Percentiles rank a stretch among this genome's conserved stretches.
Evolutionary conservation across 139 green algal species (phyloP).

Genomic region (Nannochloris sp.): DNA sequence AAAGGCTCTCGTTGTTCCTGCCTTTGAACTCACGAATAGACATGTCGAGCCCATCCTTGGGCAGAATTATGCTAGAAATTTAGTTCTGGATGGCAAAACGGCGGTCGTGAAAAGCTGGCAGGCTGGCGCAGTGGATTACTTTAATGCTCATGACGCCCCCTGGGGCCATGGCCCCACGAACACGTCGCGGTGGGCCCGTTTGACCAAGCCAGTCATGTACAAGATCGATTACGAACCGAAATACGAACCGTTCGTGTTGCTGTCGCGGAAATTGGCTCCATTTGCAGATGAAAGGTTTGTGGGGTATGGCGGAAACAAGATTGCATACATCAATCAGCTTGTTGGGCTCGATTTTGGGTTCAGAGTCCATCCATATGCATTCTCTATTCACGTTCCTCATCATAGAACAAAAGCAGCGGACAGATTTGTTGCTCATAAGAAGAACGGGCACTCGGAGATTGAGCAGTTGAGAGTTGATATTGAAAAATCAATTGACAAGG

Average conservation of each 20-base stretch:
- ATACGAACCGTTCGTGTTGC: conserved; percentile 8
- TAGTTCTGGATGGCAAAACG: conserved; percentile 6
- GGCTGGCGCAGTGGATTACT: conserved; percentile 8
- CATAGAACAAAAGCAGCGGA: conserved; percentile 6
- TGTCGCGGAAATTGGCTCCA: conserved; percentile 1
- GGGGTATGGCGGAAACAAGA: conserved; percentile 9
- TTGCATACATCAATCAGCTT: conserved; percentile 15
- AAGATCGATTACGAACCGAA: neutral
- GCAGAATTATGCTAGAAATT: conserved; percentile 5
- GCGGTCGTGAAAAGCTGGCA: neutral
- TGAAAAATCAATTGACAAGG: neutral
- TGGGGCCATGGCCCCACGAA: conserved; percentile 13
- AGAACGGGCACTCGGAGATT: conserved; percentile 6
- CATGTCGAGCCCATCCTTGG: neutral
- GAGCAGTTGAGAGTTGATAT: conserved; percentile 1
- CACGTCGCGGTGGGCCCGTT: conserved; percentile 5
- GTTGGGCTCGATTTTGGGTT: conserved; percentile 4
- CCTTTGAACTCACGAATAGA: conserved; percentile 7
- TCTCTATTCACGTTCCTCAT: conserved; percentile 8
- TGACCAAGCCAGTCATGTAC: conserved; percentile 2
- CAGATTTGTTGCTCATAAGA: conserved; percentile 8
- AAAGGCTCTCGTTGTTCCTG: conserved; percentile 9
- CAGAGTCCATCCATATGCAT: conserved; percentile 10
- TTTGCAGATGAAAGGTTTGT: conserved; percentile 12
- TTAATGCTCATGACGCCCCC: conserved; percentile 8